Evolutionary conservation across 148 eudicot genomes (phyloP), one percentile per base, ranked within the genome.

Genomic region (Dysphania ambrosioides): DNA sequence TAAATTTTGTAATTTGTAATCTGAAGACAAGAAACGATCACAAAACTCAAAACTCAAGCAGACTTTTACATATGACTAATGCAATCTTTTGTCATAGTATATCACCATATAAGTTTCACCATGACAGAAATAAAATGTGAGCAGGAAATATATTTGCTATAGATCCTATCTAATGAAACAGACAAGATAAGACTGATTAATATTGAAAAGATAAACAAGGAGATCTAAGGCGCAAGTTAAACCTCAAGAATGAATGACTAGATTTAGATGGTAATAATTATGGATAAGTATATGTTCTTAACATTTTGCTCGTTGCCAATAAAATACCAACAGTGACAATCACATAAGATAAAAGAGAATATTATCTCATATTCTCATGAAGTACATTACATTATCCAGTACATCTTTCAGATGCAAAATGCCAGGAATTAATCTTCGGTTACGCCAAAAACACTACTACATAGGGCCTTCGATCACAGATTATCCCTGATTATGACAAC

Each of bases 1-100:
- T 87, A 91, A 69, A 94, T 94, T 79, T 94, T 94, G 86, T 90
- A 94, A 63, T 97, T 93, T 93, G 92, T 94, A 80, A 94, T 88
- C 98, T 93, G 97, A 75, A 81, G 74, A 73, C 66, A 68, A 38
- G 73, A 32, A 71, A 77, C 61, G 38, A 49, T 15, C 1, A 34
- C 2, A 63, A 42, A 47, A 32, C 35, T 65, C 63, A 74, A 65
- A 15, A 49, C 53, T 6, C 53, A 0, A 62, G 15, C 18, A 8
- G 6, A 60, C 19, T 60, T 29, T 7, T 34, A 65, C 8, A 1
- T 65, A 23, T 26, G n/a, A 67, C 29, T 8, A 41, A 4, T 24
- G 55, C 55, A 15, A 67, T 24, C 0, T 24, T 15, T 67, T 41
- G 55, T 36, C 68, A 65, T 3, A 65, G 36, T 21, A 65, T 5